Conservation (phyloP, 2,329 filamentous ascomycete genomes). For the Pseudopyricularia cyperi region DNA sequence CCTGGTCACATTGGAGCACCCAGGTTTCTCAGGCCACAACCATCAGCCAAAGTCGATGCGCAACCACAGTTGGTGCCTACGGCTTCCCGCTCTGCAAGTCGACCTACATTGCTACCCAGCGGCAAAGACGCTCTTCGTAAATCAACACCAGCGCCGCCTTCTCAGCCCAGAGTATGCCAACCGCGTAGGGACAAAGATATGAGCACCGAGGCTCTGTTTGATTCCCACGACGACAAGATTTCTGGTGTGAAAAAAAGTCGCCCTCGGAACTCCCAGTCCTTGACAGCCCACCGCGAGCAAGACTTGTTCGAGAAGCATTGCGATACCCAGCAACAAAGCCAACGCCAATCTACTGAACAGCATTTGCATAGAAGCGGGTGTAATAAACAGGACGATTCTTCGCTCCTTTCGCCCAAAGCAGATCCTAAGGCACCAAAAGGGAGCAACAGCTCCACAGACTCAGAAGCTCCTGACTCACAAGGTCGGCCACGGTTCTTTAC, state of each 20-base stretch:
- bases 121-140: not conserved
- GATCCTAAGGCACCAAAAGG: not conserved
- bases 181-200: conserved; percentile 6
- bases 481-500: conserved; percentile 2
- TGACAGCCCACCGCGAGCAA: not conserved
- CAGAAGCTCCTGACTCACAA: conserved; percentile 1
- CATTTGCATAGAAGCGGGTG: not conserved
- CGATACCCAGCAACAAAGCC: not conserved
- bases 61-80: conserved; percentile 7
- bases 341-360: not conserved
- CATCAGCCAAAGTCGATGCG: conserved; percentile 16
- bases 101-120: not conserved
- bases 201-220: conserved; percentile 4
- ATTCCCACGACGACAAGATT: not conserved
- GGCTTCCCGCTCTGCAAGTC: not conserved
- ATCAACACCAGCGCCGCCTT: not conserved
- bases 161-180: not conserved
- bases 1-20: not conserved
- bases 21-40: not conserved
- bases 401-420: not conserved
- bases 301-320: not conserved
- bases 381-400: not conserved
- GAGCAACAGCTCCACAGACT: not conserved
- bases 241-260: not conserved
- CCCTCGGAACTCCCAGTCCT: not conserved